Conservation (phyloP, 768 basidiomycete species). For the Cystoderma amianthinum region DNA sequence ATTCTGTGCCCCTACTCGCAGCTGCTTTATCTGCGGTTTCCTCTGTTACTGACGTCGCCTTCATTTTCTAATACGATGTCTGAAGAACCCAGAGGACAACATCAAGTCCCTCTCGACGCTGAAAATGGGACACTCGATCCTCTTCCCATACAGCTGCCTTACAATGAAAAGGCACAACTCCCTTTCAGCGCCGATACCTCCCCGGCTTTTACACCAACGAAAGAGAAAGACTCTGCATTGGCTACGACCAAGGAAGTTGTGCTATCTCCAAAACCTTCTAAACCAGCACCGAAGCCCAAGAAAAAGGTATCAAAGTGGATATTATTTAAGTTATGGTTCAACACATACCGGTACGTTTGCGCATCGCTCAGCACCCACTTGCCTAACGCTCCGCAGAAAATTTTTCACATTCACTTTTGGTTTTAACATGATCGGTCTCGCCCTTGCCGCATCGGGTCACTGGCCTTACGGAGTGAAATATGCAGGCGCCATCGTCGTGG, state of each 20-base stretch:
- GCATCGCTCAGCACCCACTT: too few species aligned
- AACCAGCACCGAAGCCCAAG: constrained; percentile 38
- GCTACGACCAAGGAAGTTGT: constrained; percentile 24
- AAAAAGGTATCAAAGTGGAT: constrained; percentile 56
- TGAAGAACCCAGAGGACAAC: constrained; percentile 27
- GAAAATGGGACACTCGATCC: constrained; percentile 54
- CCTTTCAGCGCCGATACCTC: constrained; percentile 11
- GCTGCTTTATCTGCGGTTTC: constrained; percentile 8
- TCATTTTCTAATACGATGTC: constrained; percentile 30
- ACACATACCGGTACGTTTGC: constrained; percentile 61
- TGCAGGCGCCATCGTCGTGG: constrained; percentile 61
- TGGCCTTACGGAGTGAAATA: constrained; percentile 58
- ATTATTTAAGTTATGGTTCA: constrained; percentile 60
- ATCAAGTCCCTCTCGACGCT: constrained; percentile 39
- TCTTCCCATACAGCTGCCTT: constrained; percentile 22
- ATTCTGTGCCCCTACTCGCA: constrained; percentile 16
- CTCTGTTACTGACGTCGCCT: constrained; percentile 11
- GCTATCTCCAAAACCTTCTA: constrained; percentile 22
- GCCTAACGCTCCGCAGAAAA: too few species aligned
- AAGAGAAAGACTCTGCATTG: constrained; percentile 34
- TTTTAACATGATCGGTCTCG: constrained; percentile 58
- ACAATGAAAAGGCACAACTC: constrained; percentile 27
- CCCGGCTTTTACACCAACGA: constrained; percentile 20
- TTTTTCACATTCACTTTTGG: constrained; percentile 59
- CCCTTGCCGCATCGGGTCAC: constrained; percentile 54